Evolutionary conservation across 306 rosid genomes (phyloP).

Genomic region (Dryas drummondii): DNA sequence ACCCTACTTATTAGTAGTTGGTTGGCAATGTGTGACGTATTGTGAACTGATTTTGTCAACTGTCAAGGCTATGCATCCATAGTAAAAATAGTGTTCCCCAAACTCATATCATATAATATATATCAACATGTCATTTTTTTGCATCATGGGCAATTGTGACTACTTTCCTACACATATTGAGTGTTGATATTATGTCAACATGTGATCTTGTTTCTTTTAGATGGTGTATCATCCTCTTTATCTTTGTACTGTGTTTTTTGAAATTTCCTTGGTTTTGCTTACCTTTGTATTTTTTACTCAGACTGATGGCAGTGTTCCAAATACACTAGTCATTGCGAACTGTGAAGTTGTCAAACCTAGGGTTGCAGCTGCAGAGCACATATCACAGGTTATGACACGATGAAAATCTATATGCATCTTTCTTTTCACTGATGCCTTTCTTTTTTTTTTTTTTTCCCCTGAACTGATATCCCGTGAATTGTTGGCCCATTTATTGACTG

Average conservation of each 20-base stretch:
- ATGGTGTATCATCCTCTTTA: neutral
- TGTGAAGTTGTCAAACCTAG: slow-evolving; percentile 98
- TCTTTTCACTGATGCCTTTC: neutral
- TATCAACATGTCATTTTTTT: neutral
- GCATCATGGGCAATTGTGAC: neutral
- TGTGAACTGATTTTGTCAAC: neutral
- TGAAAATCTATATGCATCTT: neutral
- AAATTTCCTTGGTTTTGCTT: neutral
- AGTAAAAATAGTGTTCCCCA: neutral
- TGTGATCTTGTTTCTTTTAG: neutral
- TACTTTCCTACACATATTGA: neutral
- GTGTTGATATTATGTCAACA: neutral
- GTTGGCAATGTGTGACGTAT: neutral
- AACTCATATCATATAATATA: neutral
- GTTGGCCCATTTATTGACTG: slow-evolving; percentile 6
- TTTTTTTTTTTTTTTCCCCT: neutral
- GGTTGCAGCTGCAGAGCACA: slow-evolving; percentile 99
- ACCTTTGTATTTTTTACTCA: slow-evolving; percentile 24
- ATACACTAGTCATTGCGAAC: slow-evolving; percentile 92
- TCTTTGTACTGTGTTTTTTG: neutral
- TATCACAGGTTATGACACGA: slow-evolving; percentile 64
- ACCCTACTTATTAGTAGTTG: neutral
- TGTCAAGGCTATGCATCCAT: neutral
- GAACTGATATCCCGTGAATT: neutral
- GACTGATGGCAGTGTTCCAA: slow-evolving; percentile 98